Evolutionary conservation across 768 basidiomycete species (phyloP).

Genomic region (Phallus indusiatus): DNA sequence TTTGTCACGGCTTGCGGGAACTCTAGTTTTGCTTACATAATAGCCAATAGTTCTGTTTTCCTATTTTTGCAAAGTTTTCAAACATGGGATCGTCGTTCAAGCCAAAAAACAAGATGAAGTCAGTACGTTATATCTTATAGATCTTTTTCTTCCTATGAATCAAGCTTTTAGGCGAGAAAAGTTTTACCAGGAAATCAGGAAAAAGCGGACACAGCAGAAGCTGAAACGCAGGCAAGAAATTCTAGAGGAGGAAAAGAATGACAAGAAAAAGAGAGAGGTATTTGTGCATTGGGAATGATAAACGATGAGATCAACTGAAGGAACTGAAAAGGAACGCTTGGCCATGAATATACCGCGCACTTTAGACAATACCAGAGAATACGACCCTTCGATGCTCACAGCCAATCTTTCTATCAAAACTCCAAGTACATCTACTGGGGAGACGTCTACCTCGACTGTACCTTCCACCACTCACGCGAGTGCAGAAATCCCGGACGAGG

Average conservation of each 20-base stretch:
- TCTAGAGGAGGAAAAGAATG: constrained; percentile 66
- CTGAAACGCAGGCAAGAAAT: constrained; percentile 69
- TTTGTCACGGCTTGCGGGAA: too few relatives aligned
- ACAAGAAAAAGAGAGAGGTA: constrained; percentile 75
- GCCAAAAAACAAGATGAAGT: constrained; percentile 82
- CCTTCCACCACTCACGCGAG: constrained; percentile 20
- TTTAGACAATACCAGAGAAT: constrained; percentile 87
- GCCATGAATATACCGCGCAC: constrained; percentile 83
- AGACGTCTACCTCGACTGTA: constrained; percentile 17
- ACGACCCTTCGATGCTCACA: constrained; percentile 58
- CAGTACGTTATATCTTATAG: not conserved
- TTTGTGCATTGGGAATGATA: constrained; percentile 10
- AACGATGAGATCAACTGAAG: not conserved
- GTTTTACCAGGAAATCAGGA: constrained; percentile 60
- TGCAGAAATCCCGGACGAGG: constrained; percentile 36
- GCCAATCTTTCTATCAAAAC: constrained; percentile 31
- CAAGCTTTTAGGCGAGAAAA: constrained; percentile 44
- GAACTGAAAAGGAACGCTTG: constrained; percentile 57
- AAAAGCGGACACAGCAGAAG: constrained; percentile 71
- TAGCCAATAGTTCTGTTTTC: too few relatives aligned
- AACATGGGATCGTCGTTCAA: not conserved
- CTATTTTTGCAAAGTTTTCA: not conserved
- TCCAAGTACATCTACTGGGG: constrained; percentile 14
- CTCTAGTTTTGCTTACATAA: too few relatives aligned
- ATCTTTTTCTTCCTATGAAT: not conserved